Percentiles rank a stretch among this genome's conserved stretches.
phyloP scores from a whole-genome alignment of 108 stramenopile species.

The Cyclotella choctawhatcheeana region DNA sequence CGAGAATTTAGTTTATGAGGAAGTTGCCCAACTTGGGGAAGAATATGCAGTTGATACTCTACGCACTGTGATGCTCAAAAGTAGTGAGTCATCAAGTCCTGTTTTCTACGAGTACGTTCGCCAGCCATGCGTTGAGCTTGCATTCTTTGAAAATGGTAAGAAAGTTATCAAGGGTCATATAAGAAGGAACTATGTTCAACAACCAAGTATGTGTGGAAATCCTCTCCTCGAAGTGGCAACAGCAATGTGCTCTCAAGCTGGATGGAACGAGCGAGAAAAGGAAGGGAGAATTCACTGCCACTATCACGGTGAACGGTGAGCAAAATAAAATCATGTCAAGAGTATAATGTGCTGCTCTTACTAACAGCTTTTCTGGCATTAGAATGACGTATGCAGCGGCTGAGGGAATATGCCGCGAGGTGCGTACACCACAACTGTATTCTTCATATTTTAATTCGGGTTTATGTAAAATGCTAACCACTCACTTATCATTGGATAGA shows the following conservation, averaged over 20 bases:
- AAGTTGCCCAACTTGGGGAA: conserved; percentile 9
- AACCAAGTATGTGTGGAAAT: conserved; percentile 42
- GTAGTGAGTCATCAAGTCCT: conserved; percentile 16
- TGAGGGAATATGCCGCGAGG: conserved; percentile 25
- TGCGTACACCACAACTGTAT: neutral
- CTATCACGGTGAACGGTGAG: conserved; percentile 15
- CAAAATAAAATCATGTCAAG: neutral
- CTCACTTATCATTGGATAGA: neutral
- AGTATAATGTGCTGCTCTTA: neutral
- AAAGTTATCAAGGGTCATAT: conserved; percentile 32
- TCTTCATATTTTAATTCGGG: neutral
- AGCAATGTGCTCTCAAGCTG: conserved; percentile 26
- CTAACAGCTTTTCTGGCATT: too few species aligned
- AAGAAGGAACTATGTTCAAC: conserved; percentile 8
- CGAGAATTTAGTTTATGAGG: conserved; percentile 35
- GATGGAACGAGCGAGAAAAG: neutral
- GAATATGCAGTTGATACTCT: conserved; percentile 66
- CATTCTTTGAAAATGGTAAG: conserved; percentile 49
- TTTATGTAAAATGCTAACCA: neutral
- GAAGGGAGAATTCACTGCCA: conserved; percentile 7
- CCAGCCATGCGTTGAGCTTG: conserved; percentile 57
- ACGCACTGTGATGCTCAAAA: conserved; percentile 42
- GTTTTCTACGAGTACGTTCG: conserved; percentile 64
- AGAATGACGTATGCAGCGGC: conserved; percentile 33
- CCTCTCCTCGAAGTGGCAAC: conserved; percentile 31